Evolutionary conservation across 805 yeast species (phyloP).

Genomic region (Metschnikowia similis): DNA sequence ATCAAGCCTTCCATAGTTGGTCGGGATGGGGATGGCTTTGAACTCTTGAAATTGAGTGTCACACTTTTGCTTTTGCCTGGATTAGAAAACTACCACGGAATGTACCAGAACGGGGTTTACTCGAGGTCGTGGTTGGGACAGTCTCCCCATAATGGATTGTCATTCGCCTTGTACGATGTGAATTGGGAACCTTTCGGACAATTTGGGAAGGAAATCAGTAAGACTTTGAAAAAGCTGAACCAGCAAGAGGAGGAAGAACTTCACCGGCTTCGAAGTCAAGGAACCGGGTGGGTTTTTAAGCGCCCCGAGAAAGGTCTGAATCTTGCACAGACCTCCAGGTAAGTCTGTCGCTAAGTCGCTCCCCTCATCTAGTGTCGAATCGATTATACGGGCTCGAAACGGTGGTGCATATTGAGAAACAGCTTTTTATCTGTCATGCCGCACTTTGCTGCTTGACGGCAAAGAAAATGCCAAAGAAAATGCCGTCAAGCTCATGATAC

Average conservation of each 20-base stretch:
- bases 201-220: slow-evolving; percentile 28
- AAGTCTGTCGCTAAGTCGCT: not conserved
- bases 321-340: not conserved
- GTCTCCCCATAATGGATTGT: slow-evolving; percentile 70
- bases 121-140: slow-evolving; percentile 65
- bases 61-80: slow-evolving; percentile 65
- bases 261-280: slow-evolving; percentile 14
- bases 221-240: slow-evolving; percentile 25
- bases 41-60: slow-evolving; percentile 47
- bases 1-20: slow-evolving; percentile 18
- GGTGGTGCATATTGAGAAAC: not conserved
- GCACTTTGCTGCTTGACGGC: not conserved
- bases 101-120: slow-evolving; percentile 62
- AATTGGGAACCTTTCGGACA: slow-evolving; percentile 41
- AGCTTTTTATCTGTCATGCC: not conserved
- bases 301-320: not conserved
- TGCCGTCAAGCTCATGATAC: no score
- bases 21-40: slow-evolving; percentile 19
- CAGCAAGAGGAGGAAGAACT: slow-evolving; percentile 19
- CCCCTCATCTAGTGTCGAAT: no score
- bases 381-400: not conserved
- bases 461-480: not conserved
- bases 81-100: slow-evolving; percentile 60
- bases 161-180: slow-evolving; percentile 57
- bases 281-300: slow-evolving; percentile 32